A percentile compares a stretch with the other conserved stretches of the same genome.
Conservation (phyloP, 371 early-diverging fungal species). For the Mortierella sp. region DNA sequence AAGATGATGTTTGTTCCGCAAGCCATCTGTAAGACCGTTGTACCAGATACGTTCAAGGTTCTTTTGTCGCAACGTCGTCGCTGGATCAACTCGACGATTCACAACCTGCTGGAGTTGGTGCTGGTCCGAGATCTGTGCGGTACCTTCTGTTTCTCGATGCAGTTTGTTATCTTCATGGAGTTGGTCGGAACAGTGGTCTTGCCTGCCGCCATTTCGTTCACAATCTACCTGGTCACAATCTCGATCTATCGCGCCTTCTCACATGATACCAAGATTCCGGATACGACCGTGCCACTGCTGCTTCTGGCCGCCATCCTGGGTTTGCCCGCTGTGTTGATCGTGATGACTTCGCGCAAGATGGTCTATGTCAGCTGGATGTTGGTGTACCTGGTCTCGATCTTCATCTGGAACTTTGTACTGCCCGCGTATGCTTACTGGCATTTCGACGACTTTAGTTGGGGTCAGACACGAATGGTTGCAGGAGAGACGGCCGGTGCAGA, state of each 20-base stretch:
- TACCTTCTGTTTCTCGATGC: constrained; percentile 99
- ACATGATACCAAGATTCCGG: constrained; percentile 49
- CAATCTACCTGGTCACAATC: constrained; percentile 82
- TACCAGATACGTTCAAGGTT: constrained; percentile 94
- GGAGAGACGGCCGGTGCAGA: constrained; percentile 64
- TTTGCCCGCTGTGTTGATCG: constrained; percentile 93
- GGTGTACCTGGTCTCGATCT: constrained; percentile 92
- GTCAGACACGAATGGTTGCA: constrained; percentile 92
- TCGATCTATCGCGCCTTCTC: constrained; percentile 66
- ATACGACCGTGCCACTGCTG: constrained; percentile 79
- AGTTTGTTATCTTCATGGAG: constrained; percentile 98
- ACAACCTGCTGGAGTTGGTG: constrained; percentile 96
- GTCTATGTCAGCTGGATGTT: constrained; percentile 97
- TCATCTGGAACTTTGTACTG: constrained; percentile 98
- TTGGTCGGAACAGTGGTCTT: constrained; percentile 96
- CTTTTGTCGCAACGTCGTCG: constrained; percentile 97
- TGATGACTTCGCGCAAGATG: constrained; percentile 90
- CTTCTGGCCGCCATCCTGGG: constrained; percentile 88
- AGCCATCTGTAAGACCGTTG: constrained; percentile 97
- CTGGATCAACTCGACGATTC: constrained; percentile 99
- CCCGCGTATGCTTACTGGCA: constrained; percentile 99
- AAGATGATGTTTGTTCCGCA: constrained; percentile 98
- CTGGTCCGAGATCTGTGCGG: constrained; percentile 97
- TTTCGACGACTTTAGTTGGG: constrained; percentile 99
- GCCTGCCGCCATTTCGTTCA: constrained; percentile 96